Percentiles rank a stretch among this genome's conserved stretches.
phyloP scores from a whole-genome alignment of 2,329 filamentous ascomycete genomes.

The Fusarium penzigii region DNA sequence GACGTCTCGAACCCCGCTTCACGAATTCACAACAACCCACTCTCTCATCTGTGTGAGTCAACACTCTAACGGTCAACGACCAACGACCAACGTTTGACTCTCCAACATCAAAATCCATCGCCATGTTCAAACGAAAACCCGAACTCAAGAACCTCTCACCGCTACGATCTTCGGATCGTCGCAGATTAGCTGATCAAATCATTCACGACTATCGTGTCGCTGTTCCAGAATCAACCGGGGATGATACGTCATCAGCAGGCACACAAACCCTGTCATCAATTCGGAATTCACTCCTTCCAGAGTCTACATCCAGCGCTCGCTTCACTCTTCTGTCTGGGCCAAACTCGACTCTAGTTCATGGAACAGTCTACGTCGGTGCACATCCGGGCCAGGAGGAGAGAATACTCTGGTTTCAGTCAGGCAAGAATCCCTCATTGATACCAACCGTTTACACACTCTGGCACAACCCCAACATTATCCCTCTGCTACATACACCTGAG shows the following conservation, averaged over 20 bases:
- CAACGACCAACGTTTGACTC: background rate
- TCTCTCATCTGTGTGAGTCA: no score
- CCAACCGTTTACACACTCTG: constrained; percentile 26
- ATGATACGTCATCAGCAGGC: constrained; percentile 14
- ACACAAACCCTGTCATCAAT: constrained; percentile 13
- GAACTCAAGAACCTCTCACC: constrained; percentile 26
- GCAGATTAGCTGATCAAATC: constrained; percentile 25
- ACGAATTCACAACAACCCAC: no score
- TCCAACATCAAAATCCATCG: background rate
- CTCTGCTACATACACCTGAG: constrained; percentile 23
- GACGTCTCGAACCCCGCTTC: no score
- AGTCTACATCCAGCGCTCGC: constrained; percentile 23
- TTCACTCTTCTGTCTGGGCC: constrained; percentile 22
- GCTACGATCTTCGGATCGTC: constrained; percentile 24
- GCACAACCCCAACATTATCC: constrained; percentile 22
- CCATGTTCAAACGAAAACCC: constrained; percentile 25
- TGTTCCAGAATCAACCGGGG: constrained; percentile 8
- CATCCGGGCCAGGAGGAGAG: constrained; percentile 21
- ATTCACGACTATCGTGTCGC: constrained; percentile 25
- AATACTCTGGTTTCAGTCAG: constrained; percentile 25
- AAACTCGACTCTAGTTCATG: constrained; percentile 2
- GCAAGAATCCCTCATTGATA: constrained; percentile 23
- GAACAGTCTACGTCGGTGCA: constrained; percentile 22
- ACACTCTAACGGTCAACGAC: no score
- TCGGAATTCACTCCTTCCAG: constrained; percentile 24